Percentiles rank a stretch among this genome's conserved stretches.
Evolutionary conservation across 257 asterid genomes (phyloP).

Genomic region (Gentiana dahurica): DNA sequence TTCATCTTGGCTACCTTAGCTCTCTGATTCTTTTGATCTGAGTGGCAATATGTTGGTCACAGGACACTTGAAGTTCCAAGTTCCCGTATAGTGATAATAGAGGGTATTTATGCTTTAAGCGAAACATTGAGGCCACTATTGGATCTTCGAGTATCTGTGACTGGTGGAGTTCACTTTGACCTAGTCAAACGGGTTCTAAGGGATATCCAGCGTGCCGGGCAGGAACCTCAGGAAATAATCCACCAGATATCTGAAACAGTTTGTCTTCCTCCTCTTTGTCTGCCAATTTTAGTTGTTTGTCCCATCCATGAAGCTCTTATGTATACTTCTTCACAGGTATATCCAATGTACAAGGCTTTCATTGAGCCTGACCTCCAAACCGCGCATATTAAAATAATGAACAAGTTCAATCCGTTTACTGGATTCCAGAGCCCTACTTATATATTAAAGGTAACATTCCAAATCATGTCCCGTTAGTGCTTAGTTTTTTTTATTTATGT

Average conservation of each 20-base stretch:
- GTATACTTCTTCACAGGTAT: conserved; percentile 51
- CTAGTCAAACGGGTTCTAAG: conserved; percentile 94
- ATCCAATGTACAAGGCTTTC: conserved; percentile 97
- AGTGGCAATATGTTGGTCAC: conserved; percentile 23
- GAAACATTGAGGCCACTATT: conserved; percentile 68
- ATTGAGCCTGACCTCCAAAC: conserved; percentile 95
- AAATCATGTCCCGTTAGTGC: background rate
- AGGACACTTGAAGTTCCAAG: conserved; percentile 93
- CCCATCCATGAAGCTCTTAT: conserved; percentile 14
- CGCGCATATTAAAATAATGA: conserved; percentile 89
- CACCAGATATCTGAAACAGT: conserved; percentile 99
- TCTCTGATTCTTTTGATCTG: conserved; percentile 13
- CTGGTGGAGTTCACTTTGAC: conserved; percentile 98
- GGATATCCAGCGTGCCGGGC: conserved; percentile 95
- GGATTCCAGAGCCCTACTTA: conserved; percentile 97
- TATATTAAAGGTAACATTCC: conserved; percentile 64
- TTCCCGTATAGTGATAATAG: conserved; percentile 79
- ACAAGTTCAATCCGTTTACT: conserved; percentile 91
- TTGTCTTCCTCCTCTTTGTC: conserved; percentile 21
- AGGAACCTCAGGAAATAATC: conserved; percentile 95
- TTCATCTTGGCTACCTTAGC: background rate
- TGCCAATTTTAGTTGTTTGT: conserved; percentile 2
- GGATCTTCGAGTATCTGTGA: conserved; percentile 90
- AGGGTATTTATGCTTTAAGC: conserved; percentile 94
- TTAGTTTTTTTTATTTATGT: background rate